A percentile compares a stretch with the other conserved stretches of the same genome.
Evolutionary conservation across 1,284 basidiomycete species (phyloP).

Genomic region (Psilocybe mexicana): DNA sequence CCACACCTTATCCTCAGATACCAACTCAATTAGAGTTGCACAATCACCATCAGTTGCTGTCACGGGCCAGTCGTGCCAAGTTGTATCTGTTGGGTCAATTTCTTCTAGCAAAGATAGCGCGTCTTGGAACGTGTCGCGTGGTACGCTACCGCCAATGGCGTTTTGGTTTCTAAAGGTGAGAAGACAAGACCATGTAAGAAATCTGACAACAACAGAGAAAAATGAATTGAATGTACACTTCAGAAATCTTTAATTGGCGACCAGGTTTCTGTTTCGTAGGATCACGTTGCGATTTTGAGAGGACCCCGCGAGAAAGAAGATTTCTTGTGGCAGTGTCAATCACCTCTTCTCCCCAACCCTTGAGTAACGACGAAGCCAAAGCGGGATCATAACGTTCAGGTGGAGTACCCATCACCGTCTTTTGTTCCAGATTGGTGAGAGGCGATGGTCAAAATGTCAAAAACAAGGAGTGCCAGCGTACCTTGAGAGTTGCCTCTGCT

Average conservation of each 20-base stretch:
- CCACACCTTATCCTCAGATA: conserved; percentile 67
- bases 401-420: conserved; percentile 77
- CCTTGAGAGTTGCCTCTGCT: conserved; percentile 74
- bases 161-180: conserved; percentile 56
- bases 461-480: conserved; percentile 26
- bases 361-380: conserved; percentile 56
- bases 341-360: conserved; percentile 50
- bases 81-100: conserved; percentile 45
- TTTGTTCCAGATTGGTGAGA: background rate
- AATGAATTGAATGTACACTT: conserved; percentile 36
- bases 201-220: background rate
- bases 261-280: conserved; percentile 63
- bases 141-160: conserved; percentile 63
- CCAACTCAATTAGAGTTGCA: conserved; percentile 68
- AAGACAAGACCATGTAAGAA: conserved; percentile 2
- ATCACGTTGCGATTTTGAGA: conserved; percentile 68
- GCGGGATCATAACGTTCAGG: conserved; percentile 64
- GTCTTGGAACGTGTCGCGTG: conserved; percentile 66
- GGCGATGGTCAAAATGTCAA: background rate
- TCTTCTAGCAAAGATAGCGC: conserved; percentile 67
- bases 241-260: conserved; percentile 73
- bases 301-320: conserved; percentile 58
- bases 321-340: conserved; percentile 57
- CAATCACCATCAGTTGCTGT: conserved; percentile 73
- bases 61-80: conserved; percentile 72